These are phyloP conservation scores for Papiliotrema nemorosa DNA, from an alignment of 1,284 basidiomycete genomes.

Conservation along the genomic window DNA sequence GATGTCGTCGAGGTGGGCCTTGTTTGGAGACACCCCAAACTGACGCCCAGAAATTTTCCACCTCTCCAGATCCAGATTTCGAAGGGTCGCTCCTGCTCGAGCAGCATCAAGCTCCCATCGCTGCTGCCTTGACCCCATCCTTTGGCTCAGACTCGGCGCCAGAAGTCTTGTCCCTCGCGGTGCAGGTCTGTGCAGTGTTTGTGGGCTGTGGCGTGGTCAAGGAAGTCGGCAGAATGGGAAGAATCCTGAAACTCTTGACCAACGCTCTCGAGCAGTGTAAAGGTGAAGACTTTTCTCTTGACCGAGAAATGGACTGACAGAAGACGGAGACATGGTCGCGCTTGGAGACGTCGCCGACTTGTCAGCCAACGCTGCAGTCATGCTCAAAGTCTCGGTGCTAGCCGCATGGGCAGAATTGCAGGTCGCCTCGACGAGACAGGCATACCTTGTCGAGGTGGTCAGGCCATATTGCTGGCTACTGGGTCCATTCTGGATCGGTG, in stretches of 20 bases:
- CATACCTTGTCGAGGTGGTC: slow-evolving; percentile 77
- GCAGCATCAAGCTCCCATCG: slow-evolving; percentile 97
- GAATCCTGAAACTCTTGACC: slow-evolving; percentile 85
- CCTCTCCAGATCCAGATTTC: slow-evolving; percentile 87
- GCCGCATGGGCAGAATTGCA: slow-evolving; percentile 95
- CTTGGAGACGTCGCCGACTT: slow-evolving; percentile 84
- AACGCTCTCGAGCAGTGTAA: slow-evolving; percentile 85
- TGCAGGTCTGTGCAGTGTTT: slow-evolving; percentile 91
- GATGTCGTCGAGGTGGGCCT: slow-evolving; percentile 58
- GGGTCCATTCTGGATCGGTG: slow-evolving; percentile 81
- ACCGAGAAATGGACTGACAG: slow-evolving; percentile 1
- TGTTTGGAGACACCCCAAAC: not conserved
- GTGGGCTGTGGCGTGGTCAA: slow-evolving; percentile 94
- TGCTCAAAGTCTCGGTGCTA: slow-evolving; percentile 88
- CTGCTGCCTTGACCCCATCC: slow-evolving; percentile 94
- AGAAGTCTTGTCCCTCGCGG: slow-evolving; percentile 86
- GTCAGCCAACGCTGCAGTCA: slow-evolving; percentile 89
- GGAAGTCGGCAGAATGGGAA: slow-evolving; percentile 84
- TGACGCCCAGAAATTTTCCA: slow-evolving; percentile 66
- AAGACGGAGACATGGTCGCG: slow-evolving; percentile 76
- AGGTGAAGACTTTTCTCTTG: slow-evolving; percentile 53
- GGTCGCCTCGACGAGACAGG: slow-evolving; percentile 68
- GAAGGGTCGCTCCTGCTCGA: slow-evolving; percentile 87
- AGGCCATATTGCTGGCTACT: slow-evolving; percentile 73
- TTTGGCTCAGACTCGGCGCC: slow-evolving; percentile 93